Evolutionary conservation across 257 asterid species (phyloP).

Genomic region (Solanum pinnatisectum): DNA sequence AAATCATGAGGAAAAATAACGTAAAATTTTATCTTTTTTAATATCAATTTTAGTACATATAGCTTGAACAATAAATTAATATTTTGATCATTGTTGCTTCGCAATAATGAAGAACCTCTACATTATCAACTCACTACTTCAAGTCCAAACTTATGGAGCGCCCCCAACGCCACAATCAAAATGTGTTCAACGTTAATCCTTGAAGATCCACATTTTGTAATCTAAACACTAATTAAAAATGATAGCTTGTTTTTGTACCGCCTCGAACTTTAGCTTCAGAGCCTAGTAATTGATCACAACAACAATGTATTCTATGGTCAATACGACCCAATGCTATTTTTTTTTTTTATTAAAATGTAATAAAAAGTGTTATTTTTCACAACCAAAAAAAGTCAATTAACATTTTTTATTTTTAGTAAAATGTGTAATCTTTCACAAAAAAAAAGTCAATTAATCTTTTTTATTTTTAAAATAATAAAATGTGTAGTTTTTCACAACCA

Average conservation of each 20-base stretch:
- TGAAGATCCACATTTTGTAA: not conserved
- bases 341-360: no score
- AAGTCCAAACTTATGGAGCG: not conserved
- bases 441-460: not conserved
- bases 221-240: not conserved
- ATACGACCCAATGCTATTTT: not conserved
- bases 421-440: not conserved
- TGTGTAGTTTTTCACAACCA: not conserved
- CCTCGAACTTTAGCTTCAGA: no score
- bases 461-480: not conserved
- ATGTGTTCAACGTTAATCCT: not conserved
- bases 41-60: not conserved
- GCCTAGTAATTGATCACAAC: not conserved
- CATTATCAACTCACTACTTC: not conserved
- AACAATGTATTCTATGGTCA: no score
- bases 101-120: not conserved
- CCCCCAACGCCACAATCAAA: not conserved
- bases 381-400: no score
- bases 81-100: not conserved
- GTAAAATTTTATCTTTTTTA: not conserved
- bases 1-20: not conserved
- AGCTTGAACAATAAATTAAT: not conserved
- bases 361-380: not conserved
- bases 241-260: no score
- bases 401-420: no score